Percentiles rank a stretch among this genome's conserved stretches.
Conservation (phyloP, 257 asterid genomes). For the Solanum pennellii region DNA sequence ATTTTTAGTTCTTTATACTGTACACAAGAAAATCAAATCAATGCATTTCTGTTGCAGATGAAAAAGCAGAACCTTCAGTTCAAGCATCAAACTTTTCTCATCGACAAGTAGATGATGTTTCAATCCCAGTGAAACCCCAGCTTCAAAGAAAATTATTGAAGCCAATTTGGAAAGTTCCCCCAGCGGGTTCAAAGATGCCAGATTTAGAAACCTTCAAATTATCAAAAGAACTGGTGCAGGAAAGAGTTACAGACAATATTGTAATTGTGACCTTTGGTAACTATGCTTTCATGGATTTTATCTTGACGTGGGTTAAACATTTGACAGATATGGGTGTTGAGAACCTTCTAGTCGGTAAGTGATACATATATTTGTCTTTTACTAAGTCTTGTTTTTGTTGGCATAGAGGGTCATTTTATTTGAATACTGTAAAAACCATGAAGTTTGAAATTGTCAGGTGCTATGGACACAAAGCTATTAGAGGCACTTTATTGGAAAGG, state of each 20-base stretch:
- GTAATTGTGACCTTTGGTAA: conserved; percentile 85
- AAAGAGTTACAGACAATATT: conserved; percentile 66
- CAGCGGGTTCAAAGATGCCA: conserved; percentile 86
- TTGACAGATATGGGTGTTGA: conserved; percentile 79
- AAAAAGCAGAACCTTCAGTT: conserved; percentile 20
- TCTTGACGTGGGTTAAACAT: conserved; percentile 92
- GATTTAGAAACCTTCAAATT: conserved; percentile 52
- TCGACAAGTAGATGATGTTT: conserved; percentile 9
- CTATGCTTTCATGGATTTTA: conserved; percentile 98
- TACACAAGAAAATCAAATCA: background rate
- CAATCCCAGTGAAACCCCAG: conserved; percentile 10
- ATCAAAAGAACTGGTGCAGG: conserved; percentile 70
- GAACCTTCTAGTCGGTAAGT: conserved; percentile 87
- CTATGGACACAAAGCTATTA: conserved; percentile 89
- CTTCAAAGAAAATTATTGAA: conserved; percentile 18
- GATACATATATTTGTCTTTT: conserved; percentile 2
- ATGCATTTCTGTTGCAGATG: background rate
- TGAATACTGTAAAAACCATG: background rate
- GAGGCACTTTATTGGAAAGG: conserved; percentile 99
- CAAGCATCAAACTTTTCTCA: conserved; percentile 31
- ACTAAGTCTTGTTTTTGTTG: background rate
- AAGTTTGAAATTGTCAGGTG: conserved; percentile 40
- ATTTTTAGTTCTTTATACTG: background rate
- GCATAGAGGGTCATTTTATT: background rate
- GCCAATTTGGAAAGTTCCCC: conserved; percentile 69